These are phyloP conservation scores for Castanea mollissima DNA, from an alignment of 306 rosid species.

Conservation along the genomic window DNA sequence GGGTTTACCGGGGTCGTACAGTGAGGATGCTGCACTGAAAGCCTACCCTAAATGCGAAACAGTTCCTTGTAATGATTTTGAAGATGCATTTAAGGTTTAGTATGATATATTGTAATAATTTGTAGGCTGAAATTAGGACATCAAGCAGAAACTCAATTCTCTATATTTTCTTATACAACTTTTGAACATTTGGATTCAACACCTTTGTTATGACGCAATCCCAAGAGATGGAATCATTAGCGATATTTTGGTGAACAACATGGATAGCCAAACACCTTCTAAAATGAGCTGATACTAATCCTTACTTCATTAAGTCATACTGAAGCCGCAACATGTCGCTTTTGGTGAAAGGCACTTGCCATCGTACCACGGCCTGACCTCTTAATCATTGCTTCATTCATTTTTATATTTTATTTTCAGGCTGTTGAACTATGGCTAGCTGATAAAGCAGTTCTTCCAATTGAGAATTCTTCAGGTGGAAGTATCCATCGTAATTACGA, in stretches of 20 bases:
- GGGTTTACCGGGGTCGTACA: constrained; percentile 66
- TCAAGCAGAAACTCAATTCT: not conserved
- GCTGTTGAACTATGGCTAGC: constrained; percentile 78
- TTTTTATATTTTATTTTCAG: constrained; percentile 26
- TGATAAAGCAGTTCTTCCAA: constrained; percentile 63
- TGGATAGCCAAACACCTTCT: not conserved
- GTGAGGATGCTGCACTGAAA: constrained; percentile 72
- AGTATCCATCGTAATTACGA: constrained; percentile 77
- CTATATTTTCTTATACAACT: not conserved
- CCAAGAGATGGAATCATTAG: not conserved
- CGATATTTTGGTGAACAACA: not conserved
- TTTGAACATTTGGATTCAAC: not conserved
- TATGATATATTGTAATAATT: not conserved
- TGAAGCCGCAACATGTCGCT: no score
- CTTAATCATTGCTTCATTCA: not conserved
- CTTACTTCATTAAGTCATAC: not conserved
- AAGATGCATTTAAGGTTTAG: constrained; percentile 67
- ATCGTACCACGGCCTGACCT: no score
- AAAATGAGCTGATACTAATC: not conserved
- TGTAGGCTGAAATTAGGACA: not conserved
- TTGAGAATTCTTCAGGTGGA: constrained; percentile 72
- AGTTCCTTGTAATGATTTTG: constrained; percentile 66
- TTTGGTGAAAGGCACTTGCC: no score
- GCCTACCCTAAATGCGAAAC: constrained; percentile 66
- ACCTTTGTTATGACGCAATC: not conserved